phyloP scores from a whole-genome alignment of 371 early-diverging fungal species.

The Coemansia sp. region DNA sequence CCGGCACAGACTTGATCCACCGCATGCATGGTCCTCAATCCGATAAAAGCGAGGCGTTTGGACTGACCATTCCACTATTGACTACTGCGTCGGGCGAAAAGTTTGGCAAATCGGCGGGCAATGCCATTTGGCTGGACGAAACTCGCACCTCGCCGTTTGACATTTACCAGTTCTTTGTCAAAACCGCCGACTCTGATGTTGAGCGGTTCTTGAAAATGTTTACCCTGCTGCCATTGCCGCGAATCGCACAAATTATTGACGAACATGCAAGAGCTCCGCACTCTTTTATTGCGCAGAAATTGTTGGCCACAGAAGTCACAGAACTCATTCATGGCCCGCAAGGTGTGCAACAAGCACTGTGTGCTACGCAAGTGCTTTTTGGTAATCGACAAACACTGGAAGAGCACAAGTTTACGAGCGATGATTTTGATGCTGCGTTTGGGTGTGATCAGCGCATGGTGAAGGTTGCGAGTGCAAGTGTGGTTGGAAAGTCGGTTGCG shows the following conservation, averaged over 20 bases:
- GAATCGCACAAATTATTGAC: slow-evolving; percentile 62
- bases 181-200: slow-evolving; percentile 79
- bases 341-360: slow-evolving; percentile 64
- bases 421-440: slow-evolving; percentile 73
- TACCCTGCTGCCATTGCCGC: slow-evolving; percentile 67
- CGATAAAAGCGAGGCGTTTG: slow-evolving; percentile 59
- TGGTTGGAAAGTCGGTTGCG: slow-evolving; percentile 58
- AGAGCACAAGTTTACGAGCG: slow-evolving; percentile 53
- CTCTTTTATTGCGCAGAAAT: slow-evolving; percentile 68
- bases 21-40: slow-evolving; percentile 45
- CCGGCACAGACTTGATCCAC: slow-evolving; percentile 89
- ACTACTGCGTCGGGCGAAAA: slow-evolving; percentile 88
- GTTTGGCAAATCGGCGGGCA: slow-evolving; percentile 95
- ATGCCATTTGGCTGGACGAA: slow-evolving; percentile 91
- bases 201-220: slow-evolving; percentile 73
- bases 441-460: slow-evolving; percentile 64
- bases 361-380: slow-evolving; percentile 73
- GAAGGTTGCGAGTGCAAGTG: slow-evolving; percentile 44
- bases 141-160: slow-evolving; percentile 79
- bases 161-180: slow-evolving; percentile 91
- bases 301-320: slow-evolving; percentile 82
- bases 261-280: slow-evolving; percentile 72
- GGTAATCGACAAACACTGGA: slow-evolving; percentile 51
- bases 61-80: slow-evolving; percentile 86
- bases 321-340: slow-evolving; percentile 87